phyloP scores from a whole-genome alignment of 179 eudicot genomes.

The Sideroxylon spinosum region DNA sequence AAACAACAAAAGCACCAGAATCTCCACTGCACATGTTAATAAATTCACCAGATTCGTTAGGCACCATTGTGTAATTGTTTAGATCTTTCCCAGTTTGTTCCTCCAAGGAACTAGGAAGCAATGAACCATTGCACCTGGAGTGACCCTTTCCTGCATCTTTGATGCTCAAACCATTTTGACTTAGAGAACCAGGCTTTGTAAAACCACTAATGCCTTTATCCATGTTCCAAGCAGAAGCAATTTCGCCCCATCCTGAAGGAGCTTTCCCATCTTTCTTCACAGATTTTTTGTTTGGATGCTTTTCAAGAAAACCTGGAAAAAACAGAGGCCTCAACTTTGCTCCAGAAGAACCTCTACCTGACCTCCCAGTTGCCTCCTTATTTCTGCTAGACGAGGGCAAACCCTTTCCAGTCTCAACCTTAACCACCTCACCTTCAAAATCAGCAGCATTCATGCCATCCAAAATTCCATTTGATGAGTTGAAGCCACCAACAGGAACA shows the following conservation, averaged over 20 bases:
- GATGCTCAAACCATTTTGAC: background rate
- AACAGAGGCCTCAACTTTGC: constrained; percentile 33
- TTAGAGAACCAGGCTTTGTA: background rate
- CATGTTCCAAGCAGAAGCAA: background rate
- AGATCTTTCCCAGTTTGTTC: background rate
- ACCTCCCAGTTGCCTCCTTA: constrained; percentile 12
- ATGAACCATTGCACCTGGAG: background rate
- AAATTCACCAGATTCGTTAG: background rate
- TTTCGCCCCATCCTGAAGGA: background rate
- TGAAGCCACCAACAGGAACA: constrained; percentile 12
- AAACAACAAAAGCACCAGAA: background rate
- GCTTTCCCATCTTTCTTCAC: background rate
- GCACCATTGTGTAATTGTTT: background rate
- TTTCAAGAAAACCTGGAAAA: constrained; percentile 31
- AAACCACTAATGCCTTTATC: background rate
- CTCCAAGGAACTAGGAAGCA: background rate
- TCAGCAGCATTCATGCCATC: background rate
- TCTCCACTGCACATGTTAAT: background rate
- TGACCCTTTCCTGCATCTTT: background rate
- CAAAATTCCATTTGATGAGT: background rate
- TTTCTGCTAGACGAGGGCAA: constrained; percentile 5
- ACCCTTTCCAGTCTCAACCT: constrained; percentile 13
- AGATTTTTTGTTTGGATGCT: background rate
- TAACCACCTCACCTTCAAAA: constrained; percentile 11
- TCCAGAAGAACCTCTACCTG: background rate